These are phyloP conservation scores for Talaromyces proteolyticus DNA, from an alignment of 495 filamentous ascomycete genomes.

Conservation along the genomic window DNA sequence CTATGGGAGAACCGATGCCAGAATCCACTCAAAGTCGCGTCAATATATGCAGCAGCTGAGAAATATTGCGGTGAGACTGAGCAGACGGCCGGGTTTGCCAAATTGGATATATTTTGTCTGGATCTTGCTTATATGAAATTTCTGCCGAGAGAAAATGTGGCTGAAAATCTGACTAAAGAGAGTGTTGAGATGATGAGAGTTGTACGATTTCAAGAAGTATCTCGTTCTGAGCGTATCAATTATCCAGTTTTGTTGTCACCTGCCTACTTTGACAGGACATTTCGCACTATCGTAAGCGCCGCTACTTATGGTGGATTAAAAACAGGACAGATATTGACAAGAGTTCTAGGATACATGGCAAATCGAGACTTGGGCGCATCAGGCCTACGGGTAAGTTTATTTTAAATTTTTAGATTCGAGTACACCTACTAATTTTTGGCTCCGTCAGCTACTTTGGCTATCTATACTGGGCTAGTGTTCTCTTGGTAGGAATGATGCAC, in stretches of 20 bases:
- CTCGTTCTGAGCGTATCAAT: conserved; percentile 10
- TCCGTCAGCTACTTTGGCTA: conserved; percentile 21
- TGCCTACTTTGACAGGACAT: conserved; percentile 23
- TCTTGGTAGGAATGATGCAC: conserved; percentile 19
- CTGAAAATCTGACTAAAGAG: conserved; percentile 31
- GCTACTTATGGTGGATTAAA: not conserved
- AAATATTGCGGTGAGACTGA: conserved; percentile 26
- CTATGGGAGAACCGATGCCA: conserved; percentile 27
- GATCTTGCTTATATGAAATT: conserved; percentile 19
- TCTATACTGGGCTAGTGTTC: conserved; percentile 24
- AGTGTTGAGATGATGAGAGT: conserved; percentile 24
- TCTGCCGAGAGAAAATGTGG: conserved; percentile 23
- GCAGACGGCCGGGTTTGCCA: conserved; percentile 17
- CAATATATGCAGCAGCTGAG: conserved; percentile 32
- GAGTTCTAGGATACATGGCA: conserved; percentile 25
- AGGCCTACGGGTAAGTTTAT: conserved; percentile 26
- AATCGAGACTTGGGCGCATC: conserved; percentile 30
- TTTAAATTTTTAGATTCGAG: not conserved
- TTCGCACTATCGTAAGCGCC: conserved; percentile 26
- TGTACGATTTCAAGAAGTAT: conserved; percentile 25
- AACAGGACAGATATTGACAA: not conserved
- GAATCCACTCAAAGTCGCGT: conserved; percentile 26
- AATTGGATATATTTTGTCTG: conserved; percentile 20
- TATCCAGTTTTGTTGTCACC: conserved; percentile 23
- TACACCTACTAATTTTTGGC: not conserved